Conservation (phyloP, 164 flowering plant genomes). For the Vitis vinifera region DNA sequence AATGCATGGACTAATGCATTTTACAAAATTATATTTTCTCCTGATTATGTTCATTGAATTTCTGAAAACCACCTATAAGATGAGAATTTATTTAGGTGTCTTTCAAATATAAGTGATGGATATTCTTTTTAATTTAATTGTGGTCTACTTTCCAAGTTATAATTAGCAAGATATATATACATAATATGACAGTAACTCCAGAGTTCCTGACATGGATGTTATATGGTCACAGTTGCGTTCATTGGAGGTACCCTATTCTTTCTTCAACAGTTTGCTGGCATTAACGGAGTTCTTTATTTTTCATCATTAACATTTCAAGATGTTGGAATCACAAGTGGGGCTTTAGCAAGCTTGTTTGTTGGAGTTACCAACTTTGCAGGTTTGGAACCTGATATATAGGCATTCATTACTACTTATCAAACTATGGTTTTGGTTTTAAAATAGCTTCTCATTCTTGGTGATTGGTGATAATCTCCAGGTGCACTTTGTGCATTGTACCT, state of each 20-base stretch:
- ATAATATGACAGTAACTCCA: neutral
- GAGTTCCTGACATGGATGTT: conserved; percentile 6
- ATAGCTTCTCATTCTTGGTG: conserved; percentile 11
- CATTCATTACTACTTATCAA: neutral
- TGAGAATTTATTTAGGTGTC: no score
- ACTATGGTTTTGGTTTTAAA: conserved; percentile 2
- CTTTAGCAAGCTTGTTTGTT: conserved; percentile 65
- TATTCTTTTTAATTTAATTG: neutral
- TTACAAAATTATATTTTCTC: neutral
- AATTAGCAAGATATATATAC: neutral
- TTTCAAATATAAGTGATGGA: no score
- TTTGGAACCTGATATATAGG: conserved; percentile 9
- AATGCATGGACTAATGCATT: conserved; percentile 1
- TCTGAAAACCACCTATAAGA: no score
- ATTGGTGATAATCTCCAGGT: conserved; percentile 40
- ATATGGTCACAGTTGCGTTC: conserved; percentile 60
- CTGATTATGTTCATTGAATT: neutral
- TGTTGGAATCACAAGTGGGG: conserved; percentile 63
- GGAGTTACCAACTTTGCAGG: conserved; percentile 87
- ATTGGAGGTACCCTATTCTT: conserved; percentile 78
- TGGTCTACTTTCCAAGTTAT: neutral
- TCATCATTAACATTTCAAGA: conserved; percentile 81
- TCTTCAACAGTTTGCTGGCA: conserved; percentile 88
- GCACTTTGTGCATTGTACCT: conserved; percentile 64
- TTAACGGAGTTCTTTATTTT: conserved; percentile 85